Evolutionary conservation across 371 early-diverging fungal species (phyloP), one percentile per base, ranked within the genome.

Genomic region (Apophysomyces variabilis): DNA sequence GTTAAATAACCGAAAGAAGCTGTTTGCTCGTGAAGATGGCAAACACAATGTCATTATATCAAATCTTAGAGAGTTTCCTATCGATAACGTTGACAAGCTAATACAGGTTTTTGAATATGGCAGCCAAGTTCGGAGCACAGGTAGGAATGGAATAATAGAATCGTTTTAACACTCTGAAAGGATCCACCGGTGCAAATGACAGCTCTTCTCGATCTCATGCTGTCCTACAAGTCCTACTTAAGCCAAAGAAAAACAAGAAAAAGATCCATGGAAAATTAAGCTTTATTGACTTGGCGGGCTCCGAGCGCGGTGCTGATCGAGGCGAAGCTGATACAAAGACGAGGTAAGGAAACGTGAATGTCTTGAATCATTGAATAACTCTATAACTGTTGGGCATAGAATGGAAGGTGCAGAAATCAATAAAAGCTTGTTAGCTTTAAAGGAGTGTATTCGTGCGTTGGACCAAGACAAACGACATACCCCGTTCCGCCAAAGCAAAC

Each of bases 371-470:
- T 4, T 43, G 35, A 26, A 6, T 38, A 32, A 7, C 18, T 63
- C 59, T 63, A 60, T 68, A 64, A 63, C 60, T 26, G 47, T 57
- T 13, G 12, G 37, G 26, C 16, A 18, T 60, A 90, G 93, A 67
- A 94, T 95, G 94, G 99, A 99, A 74, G 99, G 98, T 9, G 92
- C 97, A 2, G 98, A 98, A 78, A 99, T 99, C 82, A 99, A 99
- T 85, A 99, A 98, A 85, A 95, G 95, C 69, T 83, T 99, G 64
- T 78, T 99, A 59, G 99, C 97, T 0, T 79, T 99, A 58, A 98
- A 99, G 73, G 99, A 99, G 73, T 98, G 99, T 73, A 99, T 99
- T 66, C 90, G 99, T 61, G 98, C 98, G 1, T 78, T 99, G 56
- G 98, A 97, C 71, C 91, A 94, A 76, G 94, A 92, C 62, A 94